Base-by-base conservation (phyloP, 1,284 basidiomycete species). In the Cerrena zonata region DNA sequence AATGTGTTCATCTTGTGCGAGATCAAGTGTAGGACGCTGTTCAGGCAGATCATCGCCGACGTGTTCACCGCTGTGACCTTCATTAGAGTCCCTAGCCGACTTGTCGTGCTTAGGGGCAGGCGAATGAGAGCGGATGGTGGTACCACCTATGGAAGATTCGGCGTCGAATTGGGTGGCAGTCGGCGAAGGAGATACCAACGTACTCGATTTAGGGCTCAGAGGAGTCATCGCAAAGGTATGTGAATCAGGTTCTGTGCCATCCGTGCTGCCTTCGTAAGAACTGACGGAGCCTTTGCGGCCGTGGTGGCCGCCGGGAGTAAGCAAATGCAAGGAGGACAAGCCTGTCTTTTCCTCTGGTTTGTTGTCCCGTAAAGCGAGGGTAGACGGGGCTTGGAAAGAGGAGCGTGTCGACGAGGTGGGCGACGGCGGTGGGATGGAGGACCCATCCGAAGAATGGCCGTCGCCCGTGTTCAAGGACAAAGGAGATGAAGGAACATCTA, bases 401-500 rank as follows among this genome's bases (percentile, higher is more conserved):
- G 83, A 86, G 30, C 71, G 74, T 1, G 74, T 76, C 0, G 87
- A 87, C 10, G 87, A 72, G 0, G 87, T 88, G 1, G 86, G 86
- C 0, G 86, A 89, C 0, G 86, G 84, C 0, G 85, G 86, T 0
- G 69, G 66, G 37, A 50, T 59, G 19, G 38, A 65, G 57, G 72
- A 70, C 4, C 65, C 69, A 5, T 74, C 71, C 13, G 73, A 69
- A 0, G 75, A 76, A 15, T 34, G 30, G 24, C 60, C 23, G 39
- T 48, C 52, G 40, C 48, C 50, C 15, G 56, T 55, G 21, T 34
- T 41, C 7, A 53, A 53, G 3, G 53, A 54, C 10, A 45, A 5
- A 34, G 30, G 30, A 7, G 30, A 7, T 34, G 30, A 7, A 4
- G 61, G 55, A 4, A 57, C 57, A 12, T 50, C 51, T 1, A 58